phyloP scores from a whole-genome alignment of 2,329 filamentous ascomycete genomes.

The Zymoseptoria brevis region DNA sequence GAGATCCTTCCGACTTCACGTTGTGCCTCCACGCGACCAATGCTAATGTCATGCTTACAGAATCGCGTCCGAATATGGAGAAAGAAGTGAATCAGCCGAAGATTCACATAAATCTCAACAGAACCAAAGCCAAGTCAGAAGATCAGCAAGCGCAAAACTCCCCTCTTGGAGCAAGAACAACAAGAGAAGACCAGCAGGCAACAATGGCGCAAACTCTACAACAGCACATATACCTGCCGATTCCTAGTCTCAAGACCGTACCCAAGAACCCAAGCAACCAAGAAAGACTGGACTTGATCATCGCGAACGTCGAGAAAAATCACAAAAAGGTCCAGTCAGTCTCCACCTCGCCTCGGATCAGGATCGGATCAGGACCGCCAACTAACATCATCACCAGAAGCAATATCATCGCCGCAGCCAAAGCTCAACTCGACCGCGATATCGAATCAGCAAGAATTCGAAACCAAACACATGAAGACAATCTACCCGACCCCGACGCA shows the following conservation, averaged over 20 bases:
- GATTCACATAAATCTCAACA: no score
- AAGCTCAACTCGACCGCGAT: background rate
- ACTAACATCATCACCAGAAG: slow-evolving; percentile 1
- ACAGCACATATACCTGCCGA: slow-evolving; percentile 14
- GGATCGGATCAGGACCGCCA: background rate
- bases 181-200: background rate
- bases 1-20: background rate
- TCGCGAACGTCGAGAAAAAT: slow-evolving; percentile 18
- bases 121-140: no score
- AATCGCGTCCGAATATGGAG: background rate
- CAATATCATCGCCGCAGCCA: slow-evolving; percentile 14
- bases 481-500: background rate
- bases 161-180: background rate
- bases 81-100: no score
- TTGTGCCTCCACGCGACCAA: background rate
- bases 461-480: background rate
- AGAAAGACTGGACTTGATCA: slow-evolving; percentile 16
- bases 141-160: background rate
- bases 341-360: background rate
- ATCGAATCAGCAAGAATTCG: background rate
- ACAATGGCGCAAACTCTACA: slow-evolving; percentile 2
- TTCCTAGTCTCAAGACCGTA: slow-evolving; percentile 10
- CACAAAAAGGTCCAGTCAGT: slow-evolving; percentile 13
- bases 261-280: slow-evolving; percentile 13
- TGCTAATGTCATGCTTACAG: background rate